Evolutionary conservation across 805 yeast species (phyloP), one percentile per base, ranked within the genome.

Genomic region (Ogataea methylovora): DNA sequence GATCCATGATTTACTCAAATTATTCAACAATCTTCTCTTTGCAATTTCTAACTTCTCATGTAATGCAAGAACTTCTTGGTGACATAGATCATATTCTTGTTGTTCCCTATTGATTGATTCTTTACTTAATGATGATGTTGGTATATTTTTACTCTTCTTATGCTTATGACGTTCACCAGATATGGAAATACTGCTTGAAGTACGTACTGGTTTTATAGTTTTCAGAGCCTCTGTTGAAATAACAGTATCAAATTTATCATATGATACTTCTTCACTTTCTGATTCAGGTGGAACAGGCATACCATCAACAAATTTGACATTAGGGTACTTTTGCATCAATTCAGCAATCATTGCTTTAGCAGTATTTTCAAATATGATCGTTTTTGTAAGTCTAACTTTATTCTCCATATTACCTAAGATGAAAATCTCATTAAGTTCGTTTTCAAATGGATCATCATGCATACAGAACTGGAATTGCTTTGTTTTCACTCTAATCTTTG

Each of bases 361-460:
- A 30, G 50, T 48, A 16, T 36, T 40, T 11, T 31, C 45, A 33
- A 56, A 54, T 4, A 42, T 45, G 4, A 33, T 33, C 12, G 45
- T 14, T 38, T 82, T 78, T 17, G 71, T 73, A 10, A 73, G 32
- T 40, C 95, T 65, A 33, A 65, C 61, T 42, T 63, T 66, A 50
- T 85, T 94, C 44, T 79, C 90, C n/a, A 65, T 38, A 15, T 59
- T 33, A 1, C 94, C 94, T 9, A 81, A 64, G 44, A 79, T 79
- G 47, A 70, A 77, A 19, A 80, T 73, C 48, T 73, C 63, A 16
- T 74, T 70, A 30, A 88, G 58, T 45, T 84, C 79, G 7, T 77
- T 65, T 55, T 90, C 97, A 53, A 88, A 87, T 7, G 94, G 90
- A 56, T 90, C 97, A 54, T 84, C 94, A 36, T 84, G 95, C 42